Evolutionary conservation across 257 asterid species (phyloP).

Genomic region (Handroanthus guayacan): DNA sequence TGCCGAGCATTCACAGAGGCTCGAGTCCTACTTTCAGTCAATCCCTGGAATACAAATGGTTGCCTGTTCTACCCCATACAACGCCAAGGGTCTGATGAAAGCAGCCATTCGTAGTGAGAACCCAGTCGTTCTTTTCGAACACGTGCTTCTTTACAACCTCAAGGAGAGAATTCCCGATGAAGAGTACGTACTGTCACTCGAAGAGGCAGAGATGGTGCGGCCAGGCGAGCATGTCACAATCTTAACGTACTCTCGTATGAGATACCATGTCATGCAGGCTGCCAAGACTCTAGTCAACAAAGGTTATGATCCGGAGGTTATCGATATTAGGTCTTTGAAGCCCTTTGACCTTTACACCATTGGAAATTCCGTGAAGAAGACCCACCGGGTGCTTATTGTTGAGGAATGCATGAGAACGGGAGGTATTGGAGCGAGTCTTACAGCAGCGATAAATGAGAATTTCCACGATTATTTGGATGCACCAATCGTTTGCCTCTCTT

Average conservation of each 20-base stretch:
- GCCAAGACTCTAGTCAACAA: slow-evolving; percentile 60
- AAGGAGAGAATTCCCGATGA: slow-evolving; percentile 67
- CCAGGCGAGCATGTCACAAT: slow-evolving; percentile 61
- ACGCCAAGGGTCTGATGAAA: slow-evolving; percentile 65
- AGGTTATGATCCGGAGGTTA: slow-evolving; percentile 67
- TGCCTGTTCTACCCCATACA: slow-evolving; percentile 66
- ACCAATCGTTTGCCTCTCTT: slow-evolving; percentile 59
- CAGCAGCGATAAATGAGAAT: slow-evolving; percentile 63
- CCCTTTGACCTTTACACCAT: slow-evolving; percentile 62
- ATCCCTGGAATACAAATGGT: slow-evolving; percentile 65
- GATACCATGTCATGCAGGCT: slow-evolving; percentile 73
- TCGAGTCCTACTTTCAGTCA: slow-evolving; percentile 64
- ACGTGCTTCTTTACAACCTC: slow-evolving; percentile 62
- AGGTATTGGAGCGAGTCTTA: slow-evolving; percentile 65
- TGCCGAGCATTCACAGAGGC: slow-evolving; percentile 67
- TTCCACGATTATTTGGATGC: slow-evolving; percentile 61
- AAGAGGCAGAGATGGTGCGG: slow-evolving; percentile 71
- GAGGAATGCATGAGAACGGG: slow-evolving; percentile 72
- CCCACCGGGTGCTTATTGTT: slow-evolving; percentile 60
- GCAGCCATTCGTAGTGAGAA: slow-evolving; percentile 69
- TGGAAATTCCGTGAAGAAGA: slow-evolving; percentile 65
- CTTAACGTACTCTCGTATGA: slow-evolving; percentile 62
- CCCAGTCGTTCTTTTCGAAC: slow-evolving; percentile 62
- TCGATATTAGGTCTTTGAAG: slow-evolving; percentile 65
- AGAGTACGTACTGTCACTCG: slow-evolving; percentile 55